phyloP scores from a whole-genome alignment of 352 stramenopile species.

The Pythium insidiosum region DNA sequence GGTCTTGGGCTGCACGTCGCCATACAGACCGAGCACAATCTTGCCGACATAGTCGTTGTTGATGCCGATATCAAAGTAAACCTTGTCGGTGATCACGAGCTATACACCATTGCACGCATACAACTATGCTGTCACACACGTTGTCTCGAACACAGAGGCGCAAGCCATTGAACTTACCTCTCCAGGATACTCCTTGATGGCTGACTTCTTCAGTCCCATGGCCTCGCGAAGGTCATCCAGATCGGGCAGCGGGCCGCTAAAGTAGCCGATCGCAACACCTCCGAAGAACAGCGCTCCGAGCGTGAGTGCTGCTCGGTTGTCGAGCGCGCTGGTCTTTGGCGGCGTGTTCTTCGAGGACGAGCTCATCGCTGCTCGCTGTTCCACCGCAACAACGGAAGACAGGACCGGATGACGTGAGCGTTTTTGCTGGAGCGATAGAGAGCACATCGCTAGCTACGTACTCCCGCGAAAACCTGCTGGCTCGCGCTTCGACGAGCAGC shows the following conservation, averaged over 20 bases:
- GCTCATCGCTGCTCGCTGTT: no score
- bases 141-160: no score
- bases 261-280: conserved; percentile 61
- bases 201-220: conserved; percentile 20
- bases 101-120: no score
- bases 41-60: conserved; percentile 86
- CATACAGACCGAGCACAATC: conserved; percentile 76
- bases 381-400: no score
- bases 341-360: no score
- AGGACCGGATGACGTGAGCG: no score
- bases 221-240: conserved; percentile 40
- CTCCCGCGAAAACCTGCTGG: no score
- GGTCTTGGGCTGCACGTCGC: conserved; percentile 68
- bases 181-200: conserved; percentile 27
- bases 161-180: conserved; percentile 35
- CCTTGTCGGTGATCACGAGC: conserved; percentile 75
- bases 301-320: conserved; percentile 27
- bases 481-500: no score
- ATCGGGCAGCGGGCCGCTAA: conserved; percentile 55
- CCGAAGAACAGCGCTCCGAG: conserved; percentile 47
- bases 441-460: no score
- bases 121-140: not conserved
- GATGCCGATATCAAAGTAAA: conserved; percentile 97
- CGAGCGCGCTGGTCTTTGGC: no score
- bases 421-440: no score